Evolutionary conservation across 2,329 filamentous ascomycete genomes (phyloP), one percentile per base, ranked within the genome.

Genomic region (Colletotrichum zoysiae): DNA sequence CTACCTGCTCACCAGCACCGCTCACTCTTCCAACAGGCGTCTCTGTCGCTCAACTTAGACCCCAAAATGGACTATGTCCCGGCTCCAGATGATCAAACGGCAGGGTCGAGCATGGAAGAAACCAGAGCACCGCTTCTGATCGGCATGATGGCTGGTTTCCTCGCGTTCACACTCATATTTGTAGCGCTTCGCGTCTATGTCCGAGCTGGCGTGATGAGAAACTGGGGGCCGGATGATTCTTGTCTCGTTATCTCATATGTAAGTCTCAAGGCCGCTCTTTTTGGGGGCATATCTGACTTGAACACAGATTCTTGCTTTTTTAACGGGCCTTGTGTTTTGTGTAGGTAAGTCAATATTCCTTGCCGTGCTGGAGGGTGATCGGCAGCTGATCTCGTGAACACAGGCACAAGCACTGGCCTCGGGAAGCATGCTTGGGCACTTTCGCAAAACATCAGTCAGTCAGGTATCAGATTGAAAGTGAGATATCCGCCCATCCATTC

Each of bases 201-300:
- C 3, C 50, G 70, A 30, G 67, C 67, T n/a, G 6, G 42, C 1
- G 35, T 63, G 9, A 56, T 73, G 30, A 73, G 44, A 50, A 71
- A 58, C 58, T 73, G 67, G 70, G 70, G 70, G 11, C 23, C 40
- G 12, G 70, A 73, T 40, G 70, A 73, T 33, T 46, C 56, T 8
- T 26, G 62, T 16, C 9, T 67, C 4, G 60, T 62, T 33, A 23
- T 73, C 12, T 63, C 70, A 61, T 71, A 26, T 5, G 67, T 70
- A 30, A 61, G 66, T 56, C 23, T 23, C 23, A 3, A 2, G 23
- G 14, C 4, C n/a, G 7, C 12, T 7, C 0, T 58, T 18, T 2
- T 53, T 9, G 5, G 33, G 38, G 23, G 9, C 5, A 16, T 12
- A 8, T 12, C 61, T 70, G 35, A 70, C 12, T 11, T 35, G n/a